Conservation (phyloP, 805 yeast genomes). For the Clavispora carvajalis region DNA sequence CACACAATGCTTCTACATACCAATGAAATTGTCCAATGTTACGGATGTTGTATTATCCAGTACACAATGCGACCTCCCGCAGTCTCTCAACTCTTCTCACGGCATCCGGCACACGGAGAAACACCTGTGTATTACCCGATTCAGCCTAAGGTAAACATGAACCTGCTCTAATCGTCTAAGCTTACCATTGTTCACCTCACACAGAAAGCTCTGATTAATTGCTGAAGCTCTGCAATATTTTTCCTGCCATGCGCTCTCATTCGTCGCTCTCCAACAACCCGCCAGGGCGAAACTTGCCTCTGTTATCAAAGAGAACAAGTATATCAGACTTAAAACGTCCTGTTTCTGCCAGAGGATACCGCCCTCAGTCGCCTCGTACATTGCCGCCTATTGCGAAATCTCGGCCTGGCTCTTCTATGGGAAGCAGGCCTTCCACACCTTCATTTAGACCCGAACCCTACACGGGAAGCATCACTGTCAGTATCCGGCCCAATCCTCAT, state of each 20-base stretch:
- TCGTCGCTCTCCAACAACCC: constrained; percentile 12
- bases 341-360: constrained; percentile 22
- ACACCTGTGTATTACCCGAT: not conserved
- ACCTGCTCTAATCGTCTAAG: not conserved
- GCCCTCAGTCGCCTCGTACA: constrained; percentile 29
- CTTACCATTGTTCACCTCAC: not conserved
- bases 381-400: constrained; percentile 12
- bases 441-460: constrained; percentile 39
- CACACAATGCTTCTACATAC: too few relatives aligned
- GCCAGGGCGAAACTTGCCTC: constrained; percentile 14
- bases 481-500: constrained; percentile 72
- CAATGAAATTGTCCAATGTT: too few relatives aligned
- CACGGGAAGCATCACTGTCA: constrained; percentile 69
- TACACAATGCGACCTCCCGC: too few relatives aligned
- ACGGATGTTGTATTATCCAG: too few relatives aligned
- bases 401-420: constrained; percentile 33
- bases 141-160: not conserved
- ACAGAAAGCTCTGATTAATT: not conserved
- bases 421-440: constrained; percentile 37
- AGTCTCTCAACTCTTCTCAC: not conserved
- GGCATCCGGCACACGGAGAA: not conserved
- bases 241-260: constrained; percentile 11
- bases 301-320: constrained; percentile 1
- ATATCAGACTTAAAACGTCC: constrained; percentile 26
- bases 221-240: not conserved